Conservation (phyloP, 768 basidiomycete species). For the Pulveroboletus sp. region DNA sequence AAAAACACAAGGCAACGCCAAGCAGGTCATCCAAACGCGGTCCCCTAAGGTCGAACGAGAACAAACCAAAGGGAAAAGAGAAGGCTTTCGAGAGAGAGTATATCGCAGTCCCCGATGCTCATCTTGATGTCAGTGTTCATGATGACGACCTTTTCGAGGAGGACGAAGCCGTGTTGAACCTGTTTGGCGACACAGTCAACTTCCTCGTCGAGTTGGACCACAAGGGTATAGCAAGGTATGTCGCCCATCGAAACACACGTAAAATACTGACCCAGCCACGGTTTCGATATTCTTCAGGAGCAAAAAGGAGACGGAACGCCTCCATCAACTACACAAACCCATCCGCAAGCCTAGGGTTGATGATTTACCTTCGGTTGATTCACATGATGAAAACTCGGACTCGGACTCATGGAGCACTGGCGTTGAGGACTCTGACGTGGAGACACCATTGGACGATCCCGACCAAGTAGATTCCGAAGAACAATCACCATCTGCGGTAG, state of each 20-base stretch:
- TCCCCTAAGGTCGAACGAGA: slow-evolving; percentile 24
- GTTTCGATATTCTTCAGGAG: slow-evolving; percentile 49
- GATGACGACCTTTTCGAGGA: slow-evolving; percentile 59
- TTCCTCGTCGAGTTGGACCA: slow-evolving; percentile 75
- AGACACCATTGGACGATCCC: slow-evolving; percentile 15
- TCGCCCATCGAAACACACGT: slow-evolving; percentile 1
- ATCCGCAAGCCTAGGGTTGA: slow-evolving; percentile 42
- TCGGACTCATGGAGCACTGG: slow-evolving; percentile 49
- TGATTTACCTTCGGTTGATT: slow-evolving; percentile 67
- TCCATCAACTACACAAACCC: slow-evolving; percentile 66
- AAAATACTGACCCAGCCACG: background rate
- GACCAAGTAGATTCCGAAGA: slow-evolving; percentile 12
- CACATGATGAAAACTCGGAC: slow-evolving; percentile 59
- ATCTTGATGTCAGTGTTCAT: slow-evolving; percentile 10
- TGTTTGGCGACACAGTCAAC: slow-evolving; percentile 55
- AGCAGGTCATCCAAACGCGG: slow-evolving; percentile 14
- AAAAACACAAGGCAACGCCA: slow-evolving; percentile 57
- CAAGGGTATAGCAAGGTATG: slow-evolving; percentile 76
- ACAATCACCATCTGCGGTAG: background rate
- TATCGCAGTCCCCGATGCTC: slow-evolving; percentile 54
- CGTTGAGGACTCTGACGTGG: slow-evolving; percentile 33
- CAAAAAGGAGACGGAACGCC: slow-evolving; percentile 73
- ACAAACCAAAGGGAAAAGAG: slow-evolving; percentile 49
- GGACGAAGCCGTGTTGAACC: slow-evolving; percentile 60
- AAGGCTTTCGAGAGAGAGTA: slow-evolving; percentile 54